These are phyloP conservation scores for Podospora conica DNA, from an alignment of 495 filamentous ascomycete genomes.

Conservation along the genomic window DNA sequence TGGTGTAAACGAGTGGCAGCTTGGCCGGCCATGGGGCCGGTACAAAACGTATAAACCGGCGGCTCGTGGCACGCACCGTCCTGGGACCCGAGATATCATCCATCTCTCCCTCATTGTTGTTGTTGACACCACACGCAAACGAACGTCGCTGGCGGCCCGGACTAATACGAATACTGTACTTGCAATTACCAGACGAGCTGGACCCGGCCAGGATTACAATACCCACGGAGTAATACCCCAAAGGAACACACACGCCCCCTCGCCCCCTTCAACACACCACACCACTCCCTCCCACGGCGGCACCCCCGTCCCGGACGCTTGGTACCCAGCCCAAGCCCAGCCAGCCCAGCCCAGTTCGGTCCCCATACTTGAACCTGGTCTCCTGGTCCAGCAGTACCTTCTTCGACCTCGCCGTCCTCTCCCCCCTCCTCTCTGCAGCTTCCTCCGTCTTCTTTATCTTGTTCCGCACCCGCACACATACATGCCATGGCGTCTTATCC, in stretches of 20 bases:
- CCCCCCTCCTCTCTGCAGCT: constrained; percentile 20
- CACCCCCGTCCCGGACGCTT: background rate
- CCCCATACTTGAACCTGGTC: constrained; percentile 15
- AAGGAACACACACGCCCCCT: too few relatives aligned
- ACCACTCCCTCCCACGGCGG: background rate
- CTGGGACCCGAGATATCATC: constrained; percentile 3
- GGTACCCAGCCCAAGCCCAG: background rate
- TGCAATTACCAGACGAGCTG: constrained; percentile 6
- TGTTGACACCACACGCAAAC: background rate
- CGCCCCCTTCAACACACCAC: background rate
- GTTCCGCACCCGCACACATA: constrained; percentile 15
- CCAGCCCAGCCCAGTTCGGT: background rate
- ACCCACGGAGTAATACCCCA: background rate
- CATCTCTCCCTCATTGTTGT: constrained; percentile 12
- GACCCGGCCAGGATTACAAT: constrained; percentile 12
- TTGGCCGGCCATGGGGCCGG: constrained; percentile 6
- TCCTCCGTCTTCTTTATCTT: constrained; percentile 7
- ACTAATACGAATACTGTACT: constrained; percentile 12
- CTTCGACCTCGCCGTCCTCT: constrained; percentile 14
- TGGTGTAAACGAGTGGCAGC: constrained; percentile 7
- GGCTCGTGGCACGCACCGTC: too few relatives aligned
- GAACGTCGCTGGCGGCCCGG: constrained; percentile 14
- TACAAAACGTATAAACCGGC: constrained; percentile 13
- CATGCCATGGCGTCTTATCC: constrained; percentile 47
- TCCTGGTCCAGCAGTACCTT: constrained; percentile 17